phyloP scores from a whole-genome alignment of 441 rosid genomes.

The Raphanus hybrid region DNA sequence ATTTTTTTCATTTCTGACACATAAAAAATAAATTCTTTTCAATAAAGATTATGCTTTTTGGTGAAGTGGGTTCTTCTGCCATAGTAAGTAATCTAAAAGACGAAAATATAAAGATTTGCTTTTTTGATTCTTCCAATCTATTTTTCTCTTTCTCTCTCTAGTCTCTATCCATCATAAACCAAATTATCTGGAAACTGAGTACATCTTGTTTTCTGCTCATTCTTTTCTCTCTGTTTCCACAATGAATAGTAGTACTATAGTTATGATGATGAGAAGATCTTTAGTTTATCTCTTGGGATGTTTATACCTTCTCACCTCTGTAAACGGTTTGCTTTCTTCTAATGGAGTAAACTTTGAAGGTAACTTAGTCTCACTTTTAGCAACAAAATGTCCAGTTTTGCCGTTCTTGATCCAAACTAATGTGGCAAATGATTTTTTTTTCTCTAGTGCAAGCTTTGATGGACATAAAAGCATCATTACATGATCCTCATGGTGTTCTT shows the following conservation, averaged over 20 bases:
- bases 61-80: slow-evolving; percentile 41
- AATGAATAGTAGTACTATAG: slow-evolving; percentile 47
- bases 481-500: slow-evolving; percentile 94
- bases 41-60: slow-evolving; percentile 30
- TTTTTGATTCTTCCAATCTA: slow-evolving; percentile 36
- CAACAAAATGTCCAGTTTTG: neutral
- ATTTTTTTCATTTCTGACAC: slow-evolving; percentile 51
- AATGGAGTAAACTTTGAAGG: slow-evolving; percentile 99
- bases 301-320: slow-evolving; percentile 58
- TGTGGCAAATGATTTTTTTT: neutral
- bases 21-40: slow-evolving; percentile 31
- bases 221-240: slow-evolving; percentile 42
- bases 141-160: neutral
- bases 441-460: slow-evolving; percentile 87
- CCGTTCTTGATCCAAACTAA: slow-evolving; percentile 32
- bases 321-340: slow-evolving; percentile 76
- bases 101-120: slow-evolving; percentile 15
- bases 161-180: slow-evolving; percentile 26
- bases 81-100: slow-evolving; percentile 20
- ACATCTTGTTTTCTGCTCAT: slow-evolving; percentile 41
- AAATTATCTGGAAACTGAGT: slow-evolving; percentile 38
- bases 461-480: slow-evolving; percentile 74
- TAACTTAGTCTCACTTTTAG: slow-evolving; percentile 36
- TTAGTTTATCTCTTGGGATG: slow-evolving; percentile 44
- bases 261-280: slow-evolving; percentile 41